These are phyloP conservation scores for Cruciata laevipes DNA, from an alignment of 257 asterid genomes.

Conservation along the genomic window DNA sequence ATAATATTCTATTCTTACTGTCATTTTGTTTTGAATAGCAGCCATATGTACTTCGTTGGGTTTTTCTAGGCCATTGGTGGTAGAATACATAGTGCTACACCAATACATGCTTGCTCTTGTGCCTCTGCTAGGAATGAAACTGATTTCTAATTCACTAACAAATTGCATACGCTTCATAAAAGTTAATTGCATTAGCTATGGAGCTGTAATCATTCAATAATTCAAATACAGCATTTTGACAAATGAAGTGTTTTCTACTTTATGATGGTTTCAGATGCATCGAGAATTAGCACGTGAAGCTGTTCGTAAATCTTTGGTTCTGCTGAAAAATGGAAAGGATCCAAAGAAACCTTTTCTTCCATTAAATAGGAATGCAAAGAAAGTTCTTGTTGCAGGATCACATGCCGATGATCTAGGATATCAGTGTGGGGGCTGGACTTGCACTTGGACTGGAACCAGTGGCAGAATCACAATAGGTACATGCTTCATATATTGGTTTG, in stretches of 20 bases:
- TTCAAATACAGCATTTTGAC: not conserved
- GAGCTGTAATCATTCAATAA: not conserved
- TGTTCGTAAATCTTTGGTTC: slow-evolving; percentile 80
- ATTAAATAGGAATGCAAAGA: slow-evolving; percentile 59
- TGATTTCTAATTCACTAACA: not conserved
- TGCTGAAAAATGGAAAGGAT: slow-evolving; percentile 89
- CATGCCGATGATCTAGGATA: slow-evolving; percentile 98
- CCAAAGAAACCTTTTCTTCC: slow-evolving; percentile 75
- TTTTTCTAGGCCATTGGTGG: too few relatives aligned
- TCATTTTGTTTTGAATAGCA: not conserved
- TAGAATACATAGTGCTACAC: not conserved
- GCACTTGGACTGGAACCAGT: slow-evolving; percentile 76
- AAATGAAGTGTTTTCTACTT: not conserved
- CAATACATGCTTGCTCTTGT: not conserved
- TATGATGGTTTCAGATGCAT: slow-evolving; percentile 40
- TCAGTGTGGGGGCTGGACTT: slow-evolving; percentile 98
- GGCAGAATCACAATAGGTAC: slow-evolving; percentile 89
- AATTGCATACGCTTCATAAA: slow-evolving; percentile 1
- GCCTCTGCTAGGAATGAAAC: not conserved
- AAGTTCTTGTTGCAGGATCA: slow-evolving; percentile 74
- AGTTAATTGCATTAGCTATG: not conserved
- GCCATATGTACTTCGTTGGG: not conserved
- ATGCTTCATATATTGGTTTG: slow-evolving; percentile 7
- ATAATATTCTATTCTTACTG: not conserved
- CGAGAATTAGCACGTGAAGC: slow-evolving; percentile 81